Conservation (phyloP, 805 yeast genomes). For the Lipomyces japonicus region DNA sequence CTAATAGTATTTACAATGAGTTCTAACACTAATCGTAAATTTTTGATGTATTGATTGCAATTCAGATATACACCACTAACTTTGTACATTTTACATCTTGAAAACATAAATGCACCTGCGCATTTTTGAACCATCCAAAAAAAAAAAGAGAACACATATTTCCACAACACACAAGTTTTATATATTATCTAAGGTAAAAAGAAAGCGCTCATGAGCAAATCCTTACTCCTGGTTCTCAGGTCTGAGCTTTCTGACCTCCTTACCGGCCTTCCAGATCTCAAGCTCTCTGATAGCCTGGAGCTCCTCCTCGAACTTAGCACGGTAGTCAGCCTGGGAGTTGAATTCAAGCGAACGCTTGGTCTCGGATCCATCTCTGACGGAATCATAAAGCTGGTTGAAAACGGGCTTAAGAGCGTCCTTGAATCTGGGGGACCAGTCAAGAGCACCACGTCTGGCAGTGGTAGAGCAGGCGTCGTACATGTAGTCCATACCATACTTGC, state of each 20-base stretch:
- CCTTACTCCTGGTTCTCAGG: slow-evolving; percentile 77
- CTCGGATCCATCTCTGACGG: slow-evolving; percentile 94
- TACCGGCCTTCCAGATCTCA: slow-evolving; percentile 99
- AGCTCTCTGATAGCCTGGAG: slow-evolving; percentile 88
- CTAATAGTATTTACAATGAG: no score
- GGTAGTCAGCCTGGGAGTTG: slow-evolving; percentile 97
- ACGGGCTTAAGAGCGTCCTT: slow-evolving; percentile 98
- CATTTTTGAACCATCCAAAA: no score
- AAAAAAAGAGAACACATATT: background rate
- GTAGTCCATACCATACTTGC: slow-evolving; percentile 99
- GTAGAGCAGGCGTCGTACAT: slow-evolving; percentile 99
- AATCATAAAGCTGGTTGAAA: slow-evolving; percentile 90
- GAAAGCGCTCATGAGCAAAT: background rate
- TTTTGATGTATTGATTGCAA: no score
- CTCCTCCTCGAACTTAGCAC: slow-evolving; percentile 92
- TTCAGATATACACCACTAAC: no score
- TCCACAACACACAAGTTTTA: background rate
- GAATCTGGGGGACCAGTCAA: slow-evolving; percentile 99
- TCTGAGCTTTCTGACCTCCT: slow-evolving; percentile 99
- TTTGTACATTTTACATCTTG: no score
- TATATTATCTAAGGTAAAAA: background rate
- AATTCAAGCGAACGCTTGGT: slow-evolving; percentile 97
- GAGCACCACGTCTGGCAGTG: slow-evolving; percentile 99
- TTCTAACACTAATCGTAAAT: no score
- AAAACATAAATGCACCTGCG: no score